Evolutionary conservation across 169 alveolate genomes (phyloP).

Genomic region (Eimeria nieschulzi): DNA sequence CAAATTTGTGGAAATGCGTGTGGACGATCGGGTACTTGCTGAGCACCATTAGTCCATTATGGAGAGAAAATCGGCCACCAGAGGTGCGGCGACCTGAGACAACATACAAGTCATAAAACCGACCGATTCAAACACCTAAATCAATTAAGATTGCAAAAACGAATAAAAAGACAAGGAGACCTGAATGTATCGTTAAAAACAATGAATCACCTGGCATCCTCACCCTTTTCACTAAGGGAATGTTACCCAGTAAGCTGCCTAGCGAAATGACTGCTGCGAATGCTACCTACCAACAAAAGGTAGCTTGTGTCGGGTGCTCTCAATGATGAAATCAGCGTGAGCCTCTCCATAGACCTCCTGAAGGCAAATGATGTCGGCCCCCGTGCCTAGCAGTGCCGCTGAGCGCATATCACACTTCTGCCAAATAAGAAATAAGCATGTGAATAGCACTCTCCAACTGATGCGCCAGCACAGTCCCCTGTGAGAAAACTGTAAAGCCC

Average conservation of each 20-base stretch:
- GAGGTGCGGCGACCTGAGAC: slow-evolving; percentile 67
- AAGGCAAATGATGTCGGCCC: slow-evolving; percentile 90
- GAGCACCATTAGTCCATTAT: slow-evolving; percentile 90
- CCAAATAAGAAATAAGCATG: too few species aligned
- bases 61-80: slow-evolving; percentile 83
- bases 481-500: too few species aligned
- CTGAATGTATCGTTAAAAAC: too few species aligned
- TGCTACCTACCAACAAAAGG: slow-evolving; percentile 83
- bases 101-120: background rate
- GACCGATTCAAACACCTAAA: too few species aligned
- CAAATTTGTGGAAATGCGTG: slow-evolving; percentile 87
- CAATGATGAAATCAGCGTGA: slow-evolving; percentile 87
- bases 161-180: too few species aligned
- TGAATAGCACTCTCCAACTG: too few species aligned
- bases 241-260: background rate
- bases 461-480: too few species aligned
- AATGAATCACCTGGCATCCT: too few species aligned
- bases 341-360: slow-evolving; percentile 89
- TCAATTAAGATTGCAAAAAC: too few species aligned
- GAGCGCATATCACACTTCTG: background rate
- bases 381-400: slow-evolving; percentile 84
- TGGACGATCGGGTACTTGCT: slow-evolving; percentile 89
- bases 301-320: slow-evolving; percentile 81
- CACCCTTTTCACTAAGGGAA: background rate
- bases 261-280: background rate